Conservation (phyloP, 2,329 filamentous ascomycete genomes). For the Ophiostoma tasmaniense region DNA sequence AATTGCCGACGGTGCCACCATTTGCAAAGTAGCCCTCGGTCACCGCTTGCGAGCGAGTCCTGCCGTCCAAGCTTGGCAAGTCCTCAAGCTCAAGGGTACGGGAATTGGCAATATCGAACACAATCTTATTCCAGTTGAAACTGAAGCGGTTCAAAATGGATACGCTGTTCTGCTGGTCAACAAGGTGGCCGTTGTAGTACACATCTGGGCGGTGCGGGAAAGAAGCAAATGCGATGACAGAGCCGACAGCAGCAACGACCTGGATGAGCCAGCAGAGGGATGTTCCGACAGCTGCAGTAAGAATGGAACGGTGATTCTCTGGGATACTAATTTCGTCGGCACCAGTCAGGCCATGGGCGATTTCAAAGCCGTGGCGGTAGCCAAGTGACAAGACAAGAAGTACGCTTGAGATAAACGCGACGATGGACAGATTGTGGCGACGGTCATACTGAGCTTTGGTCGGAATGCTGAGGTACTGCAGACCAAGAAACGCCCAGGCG, state of each 20-base stretch:
- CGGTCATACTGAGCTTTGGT: constrained; percentile 23
- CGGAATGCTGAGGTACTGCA: constrained; percentile 27
- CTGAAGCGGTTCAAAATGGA: constrained; percentile 26
- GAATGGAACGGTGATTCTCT: background rate
- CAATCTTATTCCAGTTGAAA: constrained; percentile 28
- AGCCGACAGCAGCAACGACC: constrained; percentile 21
- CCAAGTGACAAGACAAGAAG: constrained; percentile 22
- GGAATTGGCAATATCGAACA: constrained; percentile 27
- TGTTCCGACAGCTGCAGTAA: constrained; percentile 14
- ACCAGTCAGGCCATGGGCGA: constrained; percentile 21
- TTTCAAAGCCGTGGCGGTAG: constrained; percentile 25
- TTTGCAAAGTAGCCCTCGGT: constrained; percentile 20
- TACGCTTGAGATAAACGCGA: constrained; percentile 24
- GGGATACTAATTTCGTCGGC: background rate
- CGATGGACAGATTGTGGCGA: constrained; percentile 24
- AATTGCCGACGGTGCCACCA: constrained; percentile 19
- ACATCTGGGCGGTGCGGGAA: constrained; percentile 30
- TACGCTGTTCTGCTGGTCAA: constrained; percentile 30
- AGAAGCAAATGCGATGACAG: constrained; percentile 25
- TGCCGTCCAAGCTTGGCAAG: constrained; percentile 27
- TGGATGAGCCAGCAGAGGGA: constrained; percentile 26
- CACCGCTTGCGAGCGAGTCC: constrained; percentile 26
- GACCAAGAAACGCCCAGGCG: constrained; percentile 23
- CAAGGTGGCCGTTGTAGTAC: constrained; percentile 25
- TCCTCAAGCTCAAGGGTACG: constrained; percentile 27